phyloP scores from a whole-genome alignment of 2,329 filamentous ascomycete genomes.

The Neofusicoccum parvum region DNA sequence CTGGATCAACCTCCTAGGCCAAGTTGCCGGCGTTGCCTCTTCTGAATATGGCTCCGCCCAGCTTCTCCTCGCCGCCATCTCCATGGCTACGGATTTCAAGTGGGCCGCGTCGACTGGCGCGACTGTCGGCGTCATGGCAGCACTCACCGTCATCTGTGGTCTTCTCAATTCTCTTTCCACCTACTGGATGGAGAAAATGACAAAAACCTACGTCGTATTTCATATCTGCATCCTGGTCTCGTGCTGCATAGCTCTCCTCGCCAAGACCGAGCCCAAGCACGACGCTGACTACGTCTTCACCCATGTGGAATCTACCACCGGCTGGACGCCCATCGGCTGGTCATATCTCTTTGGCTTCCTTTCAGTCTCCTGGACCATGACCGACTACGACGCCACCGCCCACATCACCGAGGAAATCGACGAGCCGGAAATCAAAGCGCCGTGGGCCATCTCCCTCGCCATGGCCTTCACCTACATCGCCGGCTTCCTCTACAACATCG shows the following conservation, averaged over 20 bases:
- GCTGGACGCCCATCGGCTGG: conserved; percentile 58
- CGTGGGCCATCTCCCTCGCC: conserved; percentile 59
- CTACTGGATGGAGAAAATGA: conserved; percentile 61
- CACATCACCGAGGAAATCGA: conserved; percentile 41
- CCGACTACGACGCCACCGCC: conserved; percentile 53
- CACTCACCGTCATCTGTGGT: conserved; percentile 54
- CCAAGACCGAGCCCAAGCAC: conserved; percentile 55
- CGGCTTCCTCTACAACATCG: conserved; percentile 61
- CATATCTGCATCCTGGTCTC: conserved; percentile 56
- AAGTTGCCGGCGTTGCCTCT: conserved; percentile 58
- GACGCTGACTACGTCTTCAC: conserved; percentile 58
- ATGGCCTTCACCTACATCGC: conserved; percentile 59
- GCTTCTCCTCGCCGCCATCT: conserved; percentile 58
- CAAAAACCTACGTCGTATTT: conserved; percentile 60
- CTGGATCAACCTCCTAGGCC: conserved; percentile 56
- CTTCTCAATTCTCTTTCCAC: conserved; percentile 59
- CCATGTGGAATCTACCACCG: conserved; percentile 53
- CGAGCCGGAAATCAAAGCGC: conserved; percentile 54
- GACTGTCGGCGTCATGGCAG: conserved; percentile 59
- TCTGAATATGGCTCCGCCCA: conserved; percentile 61
- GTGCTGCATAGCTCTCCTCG: conserved; percentile 55
- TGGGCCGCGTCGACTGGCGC: conserved; percentile 51
- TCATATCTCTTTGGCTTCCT: conserved; percentile 64
- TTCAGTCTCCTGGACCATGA: conserved; percentile 64
- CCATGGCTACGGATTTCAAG: conserved; percentile 52